Base-by-base conservation (phyloP, 345 rosid genomes). In the Odontarrhena argentea region DNA sequence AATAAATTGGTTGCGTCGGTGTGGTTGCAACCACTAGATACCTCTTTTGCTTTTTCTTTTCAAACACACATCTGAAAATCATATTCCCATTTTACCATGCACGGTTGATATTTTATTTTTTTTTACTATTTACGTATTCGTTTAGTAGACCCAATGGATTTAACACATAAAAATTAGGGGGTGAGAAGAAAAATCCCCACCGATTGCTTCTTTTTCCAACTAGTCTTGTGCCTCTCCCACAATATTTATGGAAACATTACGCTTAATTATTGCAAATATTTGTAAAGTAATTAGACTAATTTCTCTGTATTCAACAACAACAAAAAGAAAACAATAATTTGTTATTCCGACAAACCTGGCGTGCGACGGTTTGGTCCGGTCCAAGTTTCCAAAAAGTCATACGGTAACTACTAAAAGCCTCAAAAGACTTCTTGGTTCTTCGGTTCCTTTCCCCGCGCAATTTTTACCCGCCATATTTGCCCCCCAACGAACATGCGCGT, bases 391-490 rank as follows among this genome's bases (percentile, higher is more conserved):
- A 62, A 48, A 70, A 70, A 70, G 68, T 53, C 55, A 61, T 18
- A 61, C 8, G 62, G 68, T 70, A 61, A 61, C 40, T 36, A 34
- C 43, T 41, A 8, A 36, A 13, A 40, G 40, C 10, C 41, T 3
- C 13, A 34, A 35, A 14, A 50, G 26, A 4, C 22, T 22, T 48
- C 8, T 18, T 45, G 9, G 3, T 56, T 25, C 2, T 10, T 18
- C 22, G 22, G 22, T 18, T 32, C 36, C 36, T 32, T 32, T 50
- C 55, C 76, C 49, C 76, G 76, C 76, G 7, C 61, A 73, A 50
- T 65, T 57, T 1, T 42, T 66, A 65, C 76, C 76, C 76, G 62
- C 77, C 77, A 73, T 15, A 73, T 66, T 66, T 58, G 67, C 36
- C 7, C 36, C 34, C 67, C 44, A 73, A 66, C 77, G 67, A 66